Evolutionary conservation across 192 early-diverging fungal genomes (phyloP), one percentile per base, ranked within the genome.

Genomic region (Chytriomyces hyalinus): DNA sequence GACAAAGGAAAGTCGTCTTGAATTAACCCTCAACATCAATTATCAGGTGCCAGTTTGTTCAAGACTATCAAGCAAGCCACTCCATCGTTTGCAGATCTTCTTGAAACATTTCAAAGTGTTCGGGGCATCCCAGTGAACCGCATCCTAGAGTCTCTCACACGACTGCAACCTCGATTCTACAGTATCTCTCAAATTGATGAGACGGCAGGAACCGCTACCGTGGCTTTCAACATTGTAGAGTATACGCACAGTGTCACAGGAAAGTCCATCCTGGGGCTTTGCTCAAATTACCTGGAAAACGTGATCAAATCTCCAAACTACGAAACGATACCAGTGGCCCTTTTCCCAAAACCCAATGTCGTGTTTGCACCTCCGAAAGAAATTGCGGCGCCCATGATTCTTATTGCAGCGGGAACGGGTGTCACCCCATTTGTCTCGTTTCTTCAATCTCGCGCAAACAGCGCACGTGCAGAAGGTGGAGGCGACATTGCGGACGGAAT

Each of bases 391-490:
- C 93, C 94, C 0, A 81, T 98, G 6, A 83, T 98, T 22, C 89
- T 98, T 91, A 89, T 97, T 44, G 93, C 93, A 2, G 94, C 96
- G 2, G 97, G 96, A 49, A 97, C 97, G 0, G 97, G 97, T 20
- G 89, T 99, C n/a, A 93, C 96, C 7, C 96, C 97, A 0, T 96
- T 98, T 60, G 84, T 96, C 43, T 92, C 93, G 1, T 97, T 98
- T 76, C 81, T 98, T 47, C 85, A 96, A 79, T 49, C 15, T n/a
- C 73, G 73, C 6, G 60, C 10, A 17, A 22, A 44, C 20, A 24
- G 5, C 20, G 50, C 44, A 17, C 44, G 20, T 13, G 61, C 57
- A 11, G 91, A 97, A 65, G 88, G 93, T 60, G 86, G 86, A 17
- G 59, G 62, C 0, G 84, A 89, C 63, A 84, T 84, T 36, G 70